These are phyloP conservation scores for Sequoia sempervirens DNA, from an alignment of 75 land plant genomes.

Conservation along the genomic window DNA sequence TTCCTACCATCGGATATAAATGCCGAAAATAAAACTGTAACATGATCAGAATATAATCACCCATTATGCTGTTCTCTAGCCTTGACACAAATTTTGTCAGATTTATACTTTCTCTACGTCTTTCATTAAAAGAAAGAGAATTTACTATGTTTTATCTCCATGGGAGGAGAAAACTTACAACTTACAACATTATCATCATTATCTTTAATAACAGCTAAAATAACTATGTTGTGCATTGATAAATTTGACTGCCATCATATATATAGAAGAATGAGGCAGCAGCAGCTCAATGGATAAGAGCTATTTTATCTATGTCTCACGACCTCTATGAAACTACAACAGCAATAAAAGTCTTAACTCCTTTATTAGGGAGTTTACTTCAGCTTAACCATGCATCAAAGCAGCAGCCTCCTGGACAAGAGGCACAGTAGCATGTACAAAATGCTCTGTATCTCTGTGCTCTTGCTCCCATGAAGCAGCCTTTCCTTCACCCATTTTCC, in stretches of 20 bases:
- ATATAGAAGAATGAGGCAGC: neutral
- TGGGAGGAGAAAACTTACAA: neutral
- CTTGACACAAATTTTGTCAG: neutral
- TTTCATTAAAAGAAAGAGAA: neutral
- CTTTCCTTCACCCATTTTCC: conserved; percentile 58
- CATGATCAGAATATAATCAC: neutral
- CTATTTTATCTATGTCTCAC: neutral
- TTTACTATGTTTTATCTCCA: neutral
- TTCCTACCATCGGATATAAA: too few relatives aligned
- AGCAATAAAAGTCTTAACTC: neutral
- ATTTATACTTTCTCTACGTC: neutral
- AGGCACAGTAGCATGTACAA: conserved; percentile 52
- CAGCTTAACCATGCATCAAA: conserved; percentile 22
- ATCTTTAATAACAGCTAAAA: neutral
- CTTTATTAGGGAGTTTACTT: neutral
- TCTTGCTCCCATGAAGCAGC: conserved; percentile 40
- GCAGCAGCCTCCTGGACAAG: conserved; percentile 75
- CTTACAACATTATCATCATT: neutral
- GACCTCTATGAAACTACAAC: neutral
- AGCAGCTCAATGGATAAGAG: neutral
- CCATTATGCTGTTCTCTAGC: neutral
- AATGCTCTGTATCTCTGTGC: conserved; percentile 56
- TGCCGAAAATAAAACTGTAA: too few relatives aligned
- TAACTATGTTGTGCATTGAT: neutral
- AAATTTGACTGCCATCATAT: neutral